Conservation (phyloP, 495 filamentous ascomycete genomes). For the Lasiosphaeriaceae sp. region DNA sequence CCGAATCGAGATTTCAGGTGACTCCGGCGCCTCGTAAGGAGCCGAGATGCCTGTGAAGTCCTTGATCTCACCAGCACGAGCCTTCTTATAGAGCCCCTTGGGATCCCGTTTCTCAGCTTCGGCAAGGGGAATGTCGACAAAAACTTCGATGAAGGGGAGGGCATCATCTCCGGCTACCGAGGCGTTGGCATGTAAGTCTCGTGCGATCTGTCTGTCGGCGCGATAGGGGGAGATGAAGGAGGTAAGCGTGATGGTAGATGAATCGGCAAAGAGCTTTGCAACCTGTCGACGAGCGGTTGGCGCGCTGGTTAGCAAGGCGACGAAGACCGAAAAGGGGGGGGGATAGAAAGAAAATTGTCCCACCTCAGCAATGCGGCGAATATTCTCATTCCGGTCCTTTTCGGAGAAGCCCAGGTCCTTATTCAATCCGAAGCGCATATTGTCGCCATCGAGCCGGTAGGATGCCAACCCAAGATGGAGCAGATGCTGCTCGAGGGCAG, state of each 20-base stretch:
- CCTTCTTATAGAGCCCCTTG: conserved; percentile 97
- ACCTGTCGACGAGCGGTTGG: conserved; percentile 48
- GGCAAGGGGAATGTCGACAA: conserved; percentile 80
- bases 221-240: conserved; percentile 96
- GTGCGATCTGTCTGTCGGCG: conserved; percentile 77
- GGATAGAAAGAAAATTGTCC: background rate
- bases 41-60: conserved; percentile 94
- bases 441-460: conserved; percentile 96
- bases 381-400: conserved; percentile 93
- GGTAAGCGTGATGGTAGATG: conserved; percentile 79
- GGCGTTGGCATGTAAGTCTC: conserved; percentile 65
- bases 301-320: conserved; percentile 2
- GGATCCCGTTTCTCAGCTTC: conserved; percentile 93
- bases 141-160: conserved; percentile 90
- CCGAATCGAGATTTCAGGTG: conserved; percentile 79
- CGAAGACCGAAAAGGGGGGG: background rate
- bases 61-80: conserved; percentile 85
- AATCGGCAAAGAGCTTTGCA: conserved; percentile 92
- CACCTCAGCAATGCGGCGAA: conserved; percentile 88
- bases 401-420: conserved; percentile 94
- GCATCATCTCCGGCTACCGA: conserved; percentile 46
- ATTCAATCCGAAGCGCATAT: conserved; percentile 96
- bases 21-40: conserved; percentile 87
- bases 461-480: conserved; percentile 76
- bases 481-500: conserved; percentile 92